Conservation (phyloP, 1,284 basidiomycete species). For the Apiotrichum veenhuisii region DNA sequence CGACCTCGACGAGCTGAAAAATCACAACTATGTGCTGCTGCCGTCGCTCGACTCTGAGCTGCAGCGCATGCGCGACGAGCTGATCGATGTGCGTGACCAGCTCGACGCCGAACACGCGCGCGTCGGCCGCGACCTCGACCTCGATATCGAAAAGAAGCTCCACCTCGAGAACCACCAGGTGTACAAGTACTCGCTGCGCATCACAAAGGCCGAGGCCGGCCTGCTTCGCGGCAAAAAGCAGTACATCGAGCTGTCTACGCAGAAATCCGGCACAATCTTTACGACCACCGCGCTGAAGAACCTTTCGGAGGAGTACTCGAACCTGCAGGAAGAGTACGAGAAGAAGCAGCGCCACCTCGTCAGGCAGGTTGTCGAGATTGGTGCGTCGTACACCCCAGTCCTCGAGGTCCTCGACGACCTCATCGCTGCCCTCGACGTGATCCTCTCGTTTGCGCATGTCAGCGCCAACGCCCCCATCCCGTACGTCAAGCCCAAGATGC, state of each 20-base stretch:
- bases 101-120: conserved; percentile 77
- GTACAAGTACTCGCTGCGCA: conserved; percentile 89
- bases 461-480: conserved; percentile 79
- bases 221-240: conserved; percentile 63
- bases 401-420: conserved; percentile 83
- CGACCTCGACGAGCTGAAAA: conserved; percentile 77
- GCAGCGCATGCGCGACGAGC: conserved; percentile 63
- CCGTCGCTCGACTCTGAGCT: conserved; percentile 61
- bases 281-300: conserved; percentile 75
- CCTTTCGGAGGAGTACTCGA: conserved; percentile 69
- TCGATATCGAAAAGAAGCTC: conserved; percentile 94
- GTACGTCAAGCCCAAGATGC: conserved; percentile 62
- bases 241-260: conserved; percentile 81
- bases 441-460: conserved; percentile 86
- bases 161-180: conserved; percentile 88
- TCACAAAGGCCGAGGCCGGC: conserved; percentile 87
- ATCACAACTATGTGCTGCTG: conserved; percentile 88
- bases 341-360: conserved; percentile 78
- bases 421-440: conserved; percentile 87
- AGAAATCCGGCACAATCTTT: conserved; percentile 87
- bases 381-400: conserved; percentile 85
- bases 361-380: conserved; percentile 89
- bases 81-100: conserved; percentile 69
- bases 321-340: conserved; percentile 66
- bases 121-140: conserved; percentile 67